Evolutionary conservation across 2,329 filamentous ascomycete genomes (phyloP), one percentile per base, ranked within the genome.

Genomic region (Graphilbum sp.): DNA sequence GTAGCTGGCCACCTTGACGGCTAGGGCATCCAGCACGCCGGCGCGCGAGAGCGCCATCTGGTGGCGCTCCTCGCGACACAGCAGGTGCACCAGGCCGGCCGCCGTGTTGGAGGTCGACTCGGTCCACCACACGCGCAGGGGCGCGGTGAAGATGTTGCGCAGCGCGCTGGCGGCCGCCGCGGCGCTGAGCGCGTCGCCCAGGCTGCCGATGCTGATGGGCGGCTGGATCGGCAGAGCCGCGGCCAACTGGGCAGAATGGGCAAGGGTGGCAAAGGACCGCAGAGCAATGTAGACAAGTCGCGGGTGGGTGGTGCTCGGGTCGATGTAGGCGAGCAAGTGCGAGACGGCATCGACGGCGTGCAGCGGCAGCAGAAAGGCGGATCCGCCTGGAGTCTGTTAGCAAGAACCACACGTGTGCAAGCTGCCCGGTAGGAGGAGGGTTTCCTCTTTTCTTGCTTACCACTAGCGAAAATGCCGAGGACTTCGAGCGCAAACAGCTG

Each of bases 381-480:
- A 73, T 6, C 88, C 87, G 47, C 81, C 86, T 92, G 52, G n/a
- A n/a, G 32, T 13, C 10, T 29, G 39, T 32, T 12, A 32, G 18
- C 15, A 10, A 23, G 16, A 12, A 25, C 10, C 13, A 20, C 8
- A 16, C 20, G 13, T n/a, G 18, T 4, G 16, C 7, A 34, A 33
- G 17, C 16, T 19, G 16, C 13, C 33, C 9, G 15, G 9, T 13
- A 30, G 7, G 7, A n/a, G n/a, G n/a, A n/a, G n/a, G 5, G 7
- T 19, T 25, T 12, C 23, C 7, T 7, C 23, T 25, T 25, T 25
- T 12, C 7, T 11, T 18, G 49, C 66, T 50, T 66, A 86, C 87
- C 86, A 59, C 81, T 78, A 41, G 85, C 83, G 52, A 96, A 72
- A 55, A 83, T 90, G 34, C 79, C 78, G 27, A 93, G 62, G n/a